phyloP scores from a whole-genome alignment of 2,329 filamentous ascomycete genomes.

The Ampelomyces quisqualis region DNA sequence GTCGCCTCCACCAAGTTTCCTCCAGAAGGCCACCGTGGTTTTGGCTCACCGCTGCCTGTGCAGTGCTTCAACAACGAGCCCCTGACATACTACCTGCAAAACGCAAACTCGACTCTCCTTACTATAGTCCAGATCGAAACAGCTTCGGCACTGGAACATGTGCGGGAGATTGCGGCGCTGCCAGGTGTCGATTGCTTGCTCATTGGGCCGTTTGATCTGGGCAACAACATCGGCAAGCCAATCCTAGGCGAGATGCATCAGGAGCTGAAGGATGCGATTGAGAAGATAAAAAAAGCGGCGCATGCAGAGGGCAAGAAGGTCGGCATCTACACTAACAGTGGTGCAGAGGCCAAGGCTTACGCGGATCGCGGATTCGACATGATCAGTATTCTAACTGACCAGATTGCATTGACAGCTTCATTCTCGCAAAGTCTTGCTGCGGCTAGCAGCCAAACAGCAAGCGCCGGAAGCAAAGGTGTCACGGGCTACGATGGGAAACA shows the following conservation, averaged over 20 bases:
- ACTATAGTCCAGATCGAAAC: slow-evolving; percentile 55
- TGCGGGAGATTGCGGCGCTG: slow-evolving; percentile 54
- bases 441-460: slow-evolving; percentile 31
- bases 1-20: slow-evolving; percentile 59
- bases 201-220: slow-evolving; percentile 58
- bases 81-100: slow-evolving; percentile 53
- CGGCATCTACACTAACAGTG: slow-evolving; percentile 57
- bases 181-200: slow-evolving; percentile 56
- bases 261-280: slow-evolving; percentile 55
- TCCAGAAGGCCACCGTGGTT: slow-evolving; percentile 56
- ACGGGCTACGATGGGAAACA: slow-evolving; percentile 27
- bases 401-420: slow-evolving; percentile 47
- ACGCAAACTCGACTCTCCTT: slow-evolving; percentile 56
- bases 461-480: slow-evolving; percentile 13
- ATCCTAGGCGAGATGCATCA: slow-evolving; percentile 52
- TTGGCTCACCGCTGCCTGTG: slow-evolving; percentile 57
- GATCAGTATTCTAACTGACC: slow-evolving; percentile 51
- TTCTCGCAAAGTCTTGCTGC: slow-evolving; percentile 41
- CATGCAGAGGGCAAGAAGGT: slow-evolving; percentile 55
- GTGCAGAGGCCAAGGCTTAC: slow-evolving; percentile 54
- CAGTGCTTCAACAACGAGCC: slow-evolving; percentile 48
- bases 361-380: slow-evolving; percentile 58
- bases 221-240: slow-evolving; percentile 59
- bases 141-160: slow-evolving; percentile 42
- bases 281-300: slow-evolving; percentile 54